Conservation (phyloP, 257 asterid species). For the Thymus mandschuricus region DNA sequence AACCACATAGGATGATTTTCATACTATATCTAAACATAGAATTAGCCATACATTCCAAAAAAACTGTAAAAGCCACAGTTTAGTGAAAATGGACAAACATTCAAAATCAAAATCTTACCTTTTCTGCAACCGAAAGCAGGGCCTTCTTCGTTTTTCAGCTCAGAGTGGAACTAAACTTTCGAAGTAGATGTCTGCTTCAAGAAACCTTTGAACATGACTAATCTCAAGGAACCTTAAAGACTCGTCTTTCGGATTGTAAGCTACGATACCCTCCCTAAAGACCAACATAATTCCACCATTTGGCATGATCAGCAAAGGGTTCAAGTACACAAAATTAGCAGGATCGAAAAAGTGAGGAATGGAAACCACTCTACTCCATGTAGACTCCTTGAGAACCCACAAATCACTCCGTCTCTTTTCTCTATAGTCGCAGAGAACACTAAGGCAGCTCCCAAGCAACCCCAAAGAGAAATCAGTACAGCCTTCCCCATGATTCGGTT, state of each 20-base stretch:
- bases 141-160: not conserved
- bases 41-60: too few species aligned
- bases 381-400: conserved; percentile 58
- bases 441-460: conserved; percentile 42
- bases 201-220: conserved; percentile 10
- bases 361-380: conserved; percentile 47
- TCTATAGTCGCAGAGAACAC: conserved; percentile 33
- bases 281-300: conserved; percentile 45
- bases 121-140: not conserved
- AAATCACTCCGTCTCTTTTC: conserved; percentile 30
- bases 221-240: conserved; percentile 30
- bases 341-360: conserved; percentile 35
- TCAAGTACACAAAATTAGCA: conserved; percentile 5
- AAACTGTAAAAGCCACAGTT: too few species aligned
- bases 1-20: too few species aligned
- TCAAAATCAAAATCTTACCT: not conserved
- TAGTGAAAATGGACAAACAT: too few species aligned
- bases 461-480: conserved; percentile 28
- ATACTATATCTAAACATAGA: too few species aligned
- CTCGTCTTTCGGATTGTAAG: conserved; percentile 40
- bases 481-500: conserved; percentile 41
- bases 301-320: conserved; percentile 39
- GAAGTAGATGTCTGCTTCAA: conserved; percentile 41
- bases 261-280: conserved; percentile 27
- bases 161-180: conserved; percentile 53